A percentile compares a stretch with the other conserved stretches of the same genome.
phyloP scores from a whole-genome alignment of 2,329 filamentous ascomycete species.

The Aureobasidium sp. region DNA sequence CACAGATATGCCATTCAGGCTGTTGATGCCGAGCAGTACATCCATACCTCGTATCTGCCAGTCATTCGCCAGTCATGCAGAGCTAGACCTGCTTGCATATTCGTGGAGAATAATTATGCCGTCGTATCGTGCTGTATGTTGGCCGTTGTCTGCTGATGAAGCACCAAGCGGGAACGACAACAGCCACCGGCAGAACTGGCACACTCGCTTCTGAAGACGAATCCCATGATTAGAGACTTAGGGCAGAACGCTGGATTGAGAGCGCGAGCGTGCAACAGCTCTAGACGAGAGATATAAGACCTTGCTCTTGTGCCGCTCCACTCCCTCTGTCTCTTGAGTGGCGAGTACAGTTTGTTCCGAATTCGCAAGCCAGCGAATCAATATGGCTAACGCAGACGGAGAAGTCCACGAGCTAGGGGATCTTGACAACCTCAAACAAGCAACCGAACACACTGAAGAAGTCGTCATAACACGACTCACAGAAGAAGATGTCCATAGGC shows the following conservation, averaged over 20 bases:
- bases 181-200: neutral
- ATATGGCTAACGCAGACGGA: neutral
- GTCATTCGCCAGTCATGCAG: neutral
- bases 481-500: conserved; percentile 39
- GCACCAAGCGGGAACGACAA: neutral
- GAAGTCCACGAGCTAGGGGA: conserved; percentile 24
- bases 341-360: neutral
- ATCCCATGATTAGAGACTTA: neutral
- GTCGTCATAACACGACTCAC: conserved; percentile 40
- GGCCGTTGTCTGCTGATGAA: neutral
- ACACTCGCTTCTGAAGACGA: neutral
- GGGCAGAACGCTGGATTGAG: neutral
- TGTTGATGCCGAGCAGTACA: neutral
- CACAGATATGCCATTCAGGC: neutral
- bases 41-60: neutral
- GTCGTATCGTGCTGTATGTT: neutral
- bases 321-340: neutral
- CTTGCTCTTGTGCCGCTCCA: neutral
- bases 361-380: neutral
- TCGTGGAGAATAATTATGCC: neutral
- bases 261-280: no score
- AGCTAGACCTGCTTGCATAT: no score
- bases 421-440: conserved; percentile 26
- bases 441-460: conserved; percentile 35
- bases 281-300: neutral